Evolutionary conservation across 2,329 filamentous ascomycete genomes (phyloP).

Genomic region (Alternaria hordeiaustralica): DNA sequence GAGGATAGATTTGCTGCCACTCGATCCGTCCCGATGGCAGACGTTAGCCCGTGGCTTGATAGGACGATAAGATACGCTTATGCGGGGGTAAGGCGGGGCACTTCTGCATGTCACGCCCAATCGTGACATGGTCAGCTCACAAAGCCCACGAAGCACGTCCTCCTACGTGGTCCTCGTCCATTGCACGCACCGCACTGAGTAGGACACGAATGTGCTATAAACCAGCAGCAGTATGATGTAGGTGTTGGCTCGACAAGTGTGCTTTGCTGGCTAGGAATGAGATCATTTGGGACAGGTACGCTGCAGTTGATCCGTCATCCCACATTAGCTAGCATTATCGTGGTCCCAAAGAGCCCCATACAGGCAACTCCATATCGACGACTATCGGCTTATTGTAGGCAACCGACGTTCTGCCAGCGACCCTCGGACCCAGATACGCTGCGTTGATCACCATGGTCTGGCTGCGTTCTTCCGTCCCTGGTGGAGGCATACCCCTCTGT

Average conservation of each 20-base stretch:
- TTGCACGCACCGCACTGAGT: conserved; percentile 10
- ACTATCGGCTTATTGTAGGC: conserved; percentile 80
- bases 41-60: conserved; percentile 29
- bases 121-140: conserved; percentile 6
- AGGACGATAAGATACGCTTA: conserved; percentile 36
- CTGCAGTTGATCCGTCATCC: conserved; percentile 22
- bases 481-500: conserved; percentile 5
- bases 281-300: conserved; percentile 25
- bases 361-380: conserved; percentile 77
- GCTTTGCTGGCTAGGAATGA: conserved; percentile 21
- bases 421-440: conserved; percentile 72
- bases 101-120: conserved; percentile 15
- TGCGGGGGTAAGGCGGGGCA: conserved; percentile 40
- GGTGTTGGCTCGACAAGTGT: not conserved
- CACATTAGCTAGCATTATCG: conserved; percentile 13
- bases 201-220: conserved; percentile 7
- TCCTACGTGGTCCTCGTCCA: conserved; percentile 33
- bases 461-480: conserved; percentile 45
- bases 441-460: conserved; percentile 85
- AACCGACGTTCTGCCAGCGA: conserved; percentile 60
- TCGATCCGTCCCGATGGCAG: conserved; percentile 44
- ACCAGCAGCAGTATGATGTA: not conserved
- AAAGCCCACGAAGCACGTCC: conserved; percentile 16
- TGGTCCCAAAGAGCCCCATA: conserved; percentile 51
- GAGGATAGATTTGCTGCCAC: conserved; percentile 12